Evolutionary conservation across 1,284 basidiomycete genomes (phyloP), one percentile per base, ranked within the genome.

Genomic region (Pseudozyma tsukubaensis): DNA sequence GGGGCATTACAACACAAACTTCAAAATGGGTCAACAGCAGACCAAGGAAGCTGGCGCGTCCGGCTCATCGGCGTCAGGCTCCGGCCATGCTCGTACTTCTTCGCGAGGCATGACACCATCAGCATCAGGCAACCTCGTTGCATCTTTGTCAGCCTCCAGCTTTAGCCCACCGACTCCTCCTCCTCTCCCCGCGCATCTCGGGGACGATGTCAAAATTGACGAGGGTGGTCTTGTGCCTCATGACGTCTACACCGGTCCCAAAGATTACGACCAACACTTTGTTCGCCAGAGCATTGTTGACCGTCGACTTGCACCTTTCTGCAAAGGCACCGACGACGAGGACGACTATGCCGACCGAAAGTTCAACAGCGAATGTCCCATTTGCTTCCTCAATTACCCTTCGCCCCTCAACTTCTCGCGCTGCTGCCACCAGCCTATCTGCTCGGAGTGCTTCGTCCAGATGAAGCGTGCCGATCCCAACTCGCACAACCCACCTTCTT

Each of bases 371-470:
- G 97, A 99, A 85, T 99, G 96, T 87, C 96, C 96, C n/a, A 98
- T 99, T 78, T 99, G 96, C 86, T 98, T 99, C 87, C 88, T 99
- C 68, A 67, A 62, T 50, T 84, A 78, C 40, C 82, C 81, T 13
- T 68, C 81, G 13, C 70, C 72, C 3, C 72, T 98, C 86, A 98
- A 99, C 85, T 91, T 91, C 74, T 97, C 95, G 21, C 90, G 96
- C 82, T 99, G 96, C 86, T 99, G 96, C 85, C 93, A 95, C 87
- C 96, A 99, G 82, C 92, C 93, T 34, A 95, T 99, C 79, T 99
- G 96, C 85, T 97, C 96, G 36, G 96, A 99, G 86, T 99, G 96
- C 85, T 99, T 99, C 83, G 94, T 98, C 16, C 95, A 98, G 86
- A 98, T 99, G 87, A 98, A 98, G 87, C 91, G 96, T 57, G 90